Evolutionary conservation across 345 rosid genomes (phyloP).

Genomic region (Raphanus sativus): DNA sequence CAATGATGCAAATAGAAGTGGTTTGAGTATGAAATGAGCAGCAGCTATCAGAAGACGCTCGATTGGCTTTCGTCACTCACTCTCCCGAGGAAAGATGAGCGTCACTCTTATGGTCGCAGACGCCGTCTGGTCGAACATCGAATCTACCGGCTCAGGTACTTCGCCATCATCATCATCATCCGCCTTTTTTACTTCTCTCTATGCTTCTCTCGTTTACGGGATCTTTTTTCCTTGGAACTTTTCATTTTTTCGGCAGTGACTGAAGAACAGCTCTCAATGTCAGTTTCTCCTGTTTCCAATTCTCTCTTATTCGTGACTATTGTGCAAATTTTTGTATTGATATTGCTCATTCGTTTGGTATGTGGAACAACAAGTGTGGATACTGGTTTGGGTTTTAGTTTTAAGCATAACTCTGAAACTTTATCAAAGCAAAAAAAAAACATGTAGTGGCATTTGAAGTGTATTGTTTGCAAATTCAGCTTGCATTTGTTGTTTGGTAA

Average conservation of each 20-base stretch:
- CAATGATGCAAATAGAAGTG: background rate
- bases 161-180: background rate
- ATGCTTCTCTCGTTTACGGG: background rate
- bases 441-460: background rate
- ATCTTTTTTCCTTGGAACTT: background rate
- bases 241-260: constrained; percentile 46
- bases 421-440: no score
- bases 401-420: background rate
- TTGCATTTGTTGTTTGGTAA: constrained; percentile 89
- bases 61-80: no score
- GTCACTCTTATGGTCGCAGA: constrained; percentile 55
- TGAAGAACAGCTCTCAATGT: constrained; percentile 79
- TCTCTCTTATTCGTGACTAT: constrained; percentile 8
- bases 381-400: background rate
- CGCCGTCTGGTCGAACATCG: constrained; percentile 57
- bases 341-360: background rate
- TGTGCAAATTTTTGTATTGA: background rate
- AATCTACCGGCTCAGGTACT: constrained; percentile 55
- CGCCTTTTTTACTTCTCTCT: background rate
- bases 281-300: constrained; percentile 27
- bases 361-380: no score
- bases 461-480: constrained; percentile 35
- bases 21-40: background rate
- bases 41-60: background rate
- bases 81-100: constrained; percentile 34